Evolutionary conservation across 768 basidiomycete species (phyloP).

Genomic region (Saitozyma podzolica): DNA sequence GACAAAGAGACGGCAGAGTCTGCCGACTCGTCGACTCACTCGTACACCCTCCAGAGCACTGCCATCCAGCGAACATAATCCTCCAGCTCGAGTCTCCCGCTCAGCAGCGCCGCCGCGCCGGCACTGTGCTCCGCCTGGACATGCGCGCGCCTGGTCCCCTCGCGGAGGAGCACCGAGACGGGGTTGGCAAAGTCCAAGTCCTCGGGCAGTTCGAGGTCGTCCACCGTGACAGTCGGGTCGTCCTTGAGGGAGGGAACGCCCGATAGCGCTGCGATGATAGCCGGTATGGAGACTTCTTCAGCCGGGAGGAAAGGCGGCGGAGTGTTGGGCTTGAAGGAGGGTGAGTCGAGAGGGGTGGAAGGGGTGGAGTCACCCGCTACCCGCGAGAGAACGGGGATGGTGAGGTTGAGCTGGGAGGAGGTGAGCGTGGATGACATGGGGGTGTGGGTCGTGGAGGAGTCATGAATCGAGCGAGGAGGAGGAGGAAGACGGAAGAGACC

Average conservation of each 20-base stretch:
- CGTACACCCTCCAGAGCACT: constrained; percentile 77
- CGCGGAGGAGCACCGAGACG: constrained; percentile 54
- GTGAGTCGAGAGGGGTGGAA: constrained; percentile 16
- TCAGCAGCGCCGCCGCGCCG: constrained; percentile 62
- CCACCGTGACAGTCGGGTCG: constrained; percentile 3
- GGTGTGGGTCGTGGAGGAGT: neutral
- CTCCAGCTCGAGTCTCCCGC: constrained; percentile 62
- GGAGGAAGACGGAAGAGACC: neutral
- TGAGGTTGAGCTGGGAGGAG: neutral
- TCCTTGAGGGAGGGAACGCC: neutral
- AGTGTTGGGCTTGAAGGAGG: constrained; percentile 36
- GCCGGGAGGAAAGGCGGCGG: constrained; percentile 1
- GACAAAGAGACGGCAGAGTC: neutral
- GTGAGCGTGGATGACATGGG: neutral
- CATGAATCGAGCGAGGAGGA: neutral
- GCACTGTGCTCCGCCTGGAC: constrained; percentile 62
- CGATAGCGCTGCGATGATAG: constrained; percentile 2
- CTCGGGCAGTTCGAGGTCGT: constrained; percentile 22
- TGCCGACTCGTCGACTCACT: constrained; percentile 56
- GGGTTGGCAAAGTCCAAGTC: constrained; percentile 46
- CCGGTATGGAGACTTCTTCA: constrained; percentile 3
- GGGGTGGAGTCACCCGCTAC: neutral
- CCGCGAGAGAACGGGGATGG: constrained; percentile 7
- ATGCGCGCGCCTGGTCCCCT: constrained; percentile 59
- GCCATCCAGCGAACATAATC: constrained; percentile 73